phyloP scores from a whole-genome alignment of 345 rosid genomes.

The Viola odorata region DNA sequence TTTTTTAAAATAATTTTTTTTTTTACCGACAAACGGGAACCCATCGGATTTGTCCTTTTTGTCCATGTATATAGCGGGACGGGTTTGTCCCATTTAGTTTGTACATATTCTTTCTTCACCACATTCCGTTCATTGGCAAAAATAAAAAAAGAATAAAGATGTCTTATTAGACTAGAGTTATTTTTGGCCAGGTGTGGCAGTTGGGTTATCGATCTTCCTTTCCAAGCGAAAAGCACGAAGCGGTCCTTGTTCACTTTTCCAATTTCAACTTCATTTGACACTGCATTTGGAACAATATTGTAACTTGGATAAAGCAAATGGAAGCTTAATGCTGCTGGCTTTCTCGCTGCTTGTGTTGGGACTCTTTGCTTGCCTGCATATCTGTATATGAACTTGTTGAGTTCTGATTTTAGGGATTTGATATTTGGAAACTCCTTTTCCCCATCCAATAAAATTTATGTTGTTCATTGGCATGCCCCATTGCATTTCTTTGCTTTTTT shows the following conservation, averaged over 20 bases:
- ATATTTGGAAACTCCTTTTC: neutral
- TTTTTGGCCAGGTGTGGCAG: slow-evolving; percentile 9
- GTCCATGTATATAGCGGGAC: too few relatives aligned
- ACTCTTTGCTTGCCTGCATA: slow-evolving; percentile 1
- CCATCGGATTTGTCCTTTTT: too few relatives aligned
- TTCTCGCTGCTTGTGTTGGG: slow-evolving; percentile 6
- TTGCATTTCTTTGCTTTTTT: neutral
- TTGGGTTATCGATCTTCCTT: neutral
- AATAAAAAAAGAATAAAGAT: too few relatives aligned
- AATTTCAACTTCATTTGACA: slow-evolving; percentile 18
- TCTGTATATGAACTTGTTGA: neutral
- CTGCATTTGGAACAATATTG: slow-evolving; percentile 7
- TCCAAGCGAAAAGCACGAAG: neutral
- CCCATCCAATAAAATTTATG: neutral
- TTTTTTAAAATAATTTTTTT: too few relatives aligned
- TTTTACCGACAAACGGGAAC: too few relatives aligned
- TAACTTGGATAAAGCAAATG: slow-evolving; percentile 6
- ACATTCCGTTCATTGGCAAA: too few relatives aligned
- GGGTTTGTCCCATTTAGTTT: slow-evolving; percentile 24
- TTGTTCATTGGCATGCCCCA: neutral
- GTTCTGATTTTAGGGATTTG: neutral
- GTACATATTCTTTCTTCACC: neutral
- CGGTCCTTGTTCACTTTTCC: neutral
- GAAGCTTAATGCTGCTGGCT: neutral
- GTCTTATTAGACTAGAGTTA: too few relatives aligned